These are phyloP conservation scores for Tritrichomonas musculus DNA, from an alignment of 208 protist species.

Conservation along the genomic window DNA sequence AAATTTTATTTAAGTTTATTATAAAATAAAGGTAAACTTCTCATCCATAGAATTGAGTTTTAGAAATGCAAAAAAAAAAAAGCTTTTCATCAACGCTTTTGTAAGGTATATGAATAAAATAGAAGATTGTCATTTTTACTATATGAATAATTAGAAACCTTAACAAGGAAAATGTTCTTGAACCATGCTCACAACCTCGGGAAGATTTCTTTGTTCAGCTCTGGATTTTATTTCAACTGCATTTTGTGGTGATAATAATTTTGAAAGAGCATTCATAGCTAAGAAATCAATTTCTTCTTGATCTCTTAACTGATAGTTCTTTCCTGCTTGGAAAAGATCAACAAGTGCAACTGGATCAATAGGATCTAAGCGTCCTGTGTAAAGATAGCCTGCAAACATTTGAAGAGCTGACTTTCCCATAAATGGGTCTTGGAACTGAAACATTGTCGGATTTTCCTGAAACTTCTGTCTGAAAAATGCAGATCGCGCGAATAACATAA, in stretches of 20 bases:
- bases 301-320: neutral
- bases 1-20: too few relatives aligned
- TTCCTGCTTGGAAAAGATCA: neutral
- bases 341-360: neutral
- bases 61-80: too few relatives aligned
- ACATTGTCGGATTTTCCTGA: neutral
- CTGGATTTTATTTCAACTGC: too few relatives aligned
- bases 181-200: too few relatives aligned
- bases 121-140: too few relatives aligned
- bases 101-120: too few relatives aligned
- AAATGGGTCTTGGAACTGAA: neutral
- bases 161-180: too few relatives aligned
- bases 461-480: neutral
- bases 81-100: too few relatives aligned
- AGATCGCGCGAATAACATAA: neutral
- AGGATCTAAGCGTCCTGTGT: neutral
- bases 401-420: neutral
- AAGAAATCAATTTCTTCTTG: neutral
- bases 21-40: too few relatives aligned
- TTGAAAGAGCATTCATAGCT: neutral
- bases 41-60: too few relatives aligned
- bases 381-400: neutral
- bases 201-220: too few relatives aligned
- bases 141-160: too few relatives aligned
- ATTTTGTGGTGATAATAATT: neutral